Conservation (phyloP, 768 basidiomycete species). For the Boletellus ananiceps region DNA sequence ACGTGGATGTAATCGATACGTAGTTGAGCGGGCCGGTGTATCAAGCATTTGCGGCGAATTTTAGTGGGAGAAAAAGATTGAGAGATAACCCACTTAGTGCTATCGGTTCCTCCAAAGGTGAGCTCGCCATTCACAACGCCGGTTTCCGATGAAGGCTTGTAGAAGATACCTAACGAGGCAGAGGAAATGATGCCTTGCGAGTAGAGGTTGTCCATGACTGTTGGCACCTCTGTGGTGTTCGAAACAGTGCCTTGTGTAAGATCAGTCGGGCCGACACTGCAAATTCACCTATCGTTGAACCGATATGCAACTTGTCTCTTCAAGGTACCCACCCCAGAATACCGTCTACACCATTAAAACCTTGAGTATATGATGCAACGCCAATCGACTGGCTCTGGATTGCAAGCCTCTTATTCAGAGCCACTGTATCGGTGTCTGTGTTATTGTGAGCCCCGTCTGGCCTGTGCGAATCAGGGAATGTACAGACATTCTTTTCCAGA, state of each 20-base stretch:
- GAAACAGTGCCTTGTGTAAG: constrained; percentile 44
- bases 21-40: constrained; percentile 33
- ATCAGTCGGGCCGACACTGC: constrained; percentile 48
- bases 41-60: constrained; percentile 13
- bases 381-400: constrained; percentile 47
- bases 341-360: constrained; percentile 47
- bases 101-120: constrained; percentile 50
- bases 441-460: neutral
- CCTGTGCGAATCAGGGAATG: neutral
- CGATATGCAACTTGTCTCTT: neutral
- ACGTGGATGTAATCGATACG: constrained; percentile 40
- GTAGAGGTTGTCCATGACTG: constrained; percentile 56
- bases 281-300: neutral
- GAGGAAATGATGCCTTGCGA: constrained; percentile 41
- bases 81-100: constrained; percentile 32
- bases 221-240: constrained; percentile 39
- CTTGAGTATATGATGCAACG: constrained; percentile 39
- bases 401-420: constrained; percentile 36
- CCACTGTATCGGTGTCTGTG: constrained; percentile 45
- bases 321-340: constrained; percentile 41
- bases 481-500: constrained; percentile 46
- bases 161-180: constrained; percentile 50
- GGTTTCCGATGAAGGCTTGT: constrained; percentile 40
- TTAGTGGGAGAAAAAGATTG: neutral
- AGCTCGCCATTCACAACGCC: constrained; percentile 48